Evolutionary conservation across 768 basidiomycete species (phyloP).

Genomic region (Tubosaeta sp.): DNA sequence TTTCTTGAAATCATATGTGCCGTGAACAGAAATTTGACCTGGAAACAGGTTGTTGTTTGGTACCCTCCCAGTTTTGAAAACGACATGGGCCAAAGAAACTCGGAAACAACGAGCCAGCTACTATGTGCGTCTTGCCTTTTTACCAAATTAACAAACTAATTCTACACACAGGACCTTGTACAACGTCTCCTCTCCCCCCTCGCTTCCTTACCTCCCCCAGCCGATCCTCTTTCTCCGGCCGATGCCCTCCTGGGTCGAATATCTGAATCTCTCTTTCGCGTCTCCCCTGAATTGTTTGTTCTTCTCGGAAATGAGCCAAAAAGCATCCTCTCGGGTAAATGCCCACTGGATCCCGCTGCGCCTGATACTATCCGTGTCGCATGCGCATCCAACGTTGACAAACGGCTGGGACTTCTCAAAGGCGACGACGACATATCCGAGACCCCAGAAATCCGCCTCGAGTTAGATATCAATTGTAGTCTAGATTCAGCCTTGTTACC

Average conservation of each 20-base stretch:
- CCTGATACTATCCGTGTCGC: conserved; percentile 44
- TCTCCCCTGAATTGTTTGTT: conserved; percentile 48
- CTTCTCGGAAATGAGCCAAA: conserved; percentile 54
- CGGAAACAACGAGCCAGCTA: conserved; percentile 63
- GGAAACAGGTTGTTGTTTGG: conserved; percentile 55
- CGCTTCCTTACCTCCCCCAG: conserved; percentile 38
- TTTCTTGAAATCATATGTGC: not conserved
- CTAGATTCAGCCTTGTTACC: conserved; percentile 1
- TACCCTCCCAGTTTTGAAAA: conserved; percentile 52
- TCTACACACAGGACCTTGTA: conserved; percentile 55
- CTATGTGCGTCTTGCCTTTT: conserved; percentile 50
- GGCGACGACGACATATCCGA: conserved; percentile 11
- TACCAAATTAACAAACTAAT: conserved; percentile 4
- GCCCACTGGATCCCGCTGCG: conserved; percentile 49
- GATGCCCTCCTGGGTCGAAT: conserved; percentile 49
- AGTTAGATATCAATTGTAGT: conserved; percentile 23
- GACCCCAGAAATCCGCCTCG: conserved; percentile 41
- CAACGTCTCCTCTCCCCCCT: conserved; percentile 59
- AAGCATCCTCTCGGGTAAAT: conserved; percentile 26
- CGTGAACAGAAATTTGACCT: not conserved
- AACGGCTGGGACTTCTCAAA: conserved; percentile 46
- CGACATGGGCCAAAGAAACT: conserved; percentile 54
- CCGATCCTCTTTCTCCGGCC: conserved; percentile 33
- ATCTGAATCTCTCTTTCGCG: conserved; percentile 52
- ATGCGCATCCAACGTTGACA: conserved; percentile 51